phyloP scores from a whole-genome alignment of 1,139 yeast species.

The Blastobotrys arbuscula region DNA sequence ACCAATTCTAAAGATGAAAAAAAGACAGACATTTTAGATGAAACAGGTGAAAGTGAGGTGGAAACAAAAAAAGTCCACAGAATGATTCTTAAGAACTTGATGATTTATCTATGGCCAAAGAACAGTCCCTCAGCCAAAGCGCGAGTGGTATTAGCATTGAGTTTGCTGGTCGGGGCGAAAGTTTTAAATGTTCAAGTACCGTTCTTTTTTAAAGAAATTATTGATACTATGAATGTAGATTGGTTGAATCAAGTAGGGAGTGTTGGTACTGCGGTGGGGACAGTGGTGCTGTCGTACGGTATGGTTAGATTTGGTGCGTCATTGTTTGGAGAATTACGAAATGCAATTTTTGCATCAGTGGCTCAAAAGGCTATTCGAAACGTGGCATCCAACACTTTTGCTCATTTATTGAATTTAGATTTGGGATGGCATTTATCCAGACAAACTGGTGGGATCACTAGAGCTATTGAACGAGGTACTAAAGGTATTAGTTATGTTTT shows the following conservation, averaged over 20 bases:
- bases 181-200: slow-evolving; percentile 93
- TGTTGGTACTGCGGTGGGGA: slow-evolving; percentile 57
- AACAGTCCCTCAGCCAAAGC: slow-evolving; percentile 62
- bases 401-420: slow-evolving; percentile 77
- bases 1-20: not conserved
- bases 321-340: slow-evolving; percentile 85
- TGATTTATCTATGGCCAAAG: slow-evolving; percentile 85
- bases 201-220: slow-evolving; percentile 80
- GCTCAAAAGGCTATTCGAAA: slow-evolving; percentile 91
- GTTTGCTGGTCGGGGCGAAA: slow-evolving; percentile 72
- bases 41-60: not conserved
- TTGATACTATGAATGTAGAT: slow-evolving; percentile 90
- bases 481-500: slow-evolving; percentile 92
- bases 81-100: slow-evolving; percentile 35
- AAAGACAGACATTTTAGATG: not conserved
- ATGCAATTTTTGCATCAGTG: slow-evolving; percentile 92
- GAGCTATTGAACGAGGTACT: slow-evolving; percentile 97
- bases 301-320: slow-evolving; percentile 93
- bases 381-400: slow-evolving; percentile 84
- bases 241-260: slow-evolving; percentile 62
- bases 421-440: slow-evolving; percentile 82
- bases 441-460: slow-evolving; percentile 92
- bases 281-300: slow-evolving; percentile 84
- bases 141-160: slow-evolving; percentile 71
- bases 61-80: slow-evolving; percentile 20